Evolutionary conservation across 2,329 filamentous ascomycete genomes (phyloP), one percentile per base, ranked within the genome.

Genomic region (Neodidymelliopsis sp.): DNA sequence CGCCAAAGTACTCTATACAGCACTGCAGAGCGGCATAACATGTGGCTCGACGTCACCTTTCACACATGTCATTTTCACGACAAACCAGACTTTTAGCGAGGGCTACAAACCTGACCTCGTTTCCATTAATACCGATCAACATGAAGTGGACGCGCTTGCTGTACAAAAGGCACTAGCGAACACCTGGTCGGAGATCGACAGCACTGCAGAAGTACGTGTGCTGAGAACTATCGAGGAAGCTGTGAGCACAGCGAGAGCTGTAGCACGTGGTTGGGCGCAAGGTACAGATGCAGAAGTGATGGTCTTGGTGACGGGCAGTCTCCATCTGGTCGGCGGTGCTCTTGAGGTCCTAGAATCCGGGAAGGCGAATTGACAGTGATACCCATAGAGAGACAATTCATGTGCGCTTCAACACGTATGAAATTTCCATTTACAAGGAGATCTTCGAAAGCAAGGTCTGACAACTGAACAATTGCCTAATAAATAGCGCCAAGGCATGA

Each of bases 241-340:
- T 1, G 81, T 94, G 7, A 74, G 75, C 9, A 76, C 79, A 50
- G 84, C 84, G 4, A 79, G 81, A 51, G 71, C 33, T 1, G 56
- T 77, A 5, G 69, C 57, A 22, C 69, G 64, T 44, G 40, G 53
- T 10, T 70, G 71, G 64, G 50, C 66, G 25, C 42, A 52, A 16
- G 51, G 51, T 7, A 45, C 43, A n/a, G 53, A 74, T 39, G 60
- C 69, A 2, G 78, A 79, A 38, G 77, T 84, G 12, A 83, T 85
- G 68, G 84, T 87, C 0, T 75, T 96, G 44, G 86, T 90, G 8
- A 96, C 91, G 11, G 91, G 91, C 2, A 95, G 90, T 69, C 75
- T 96, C 65, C 88, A 96, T 77, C 79, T 96, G 28, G 90, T 92
- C 1, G 91, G 91, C 6, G 89, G 88, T 9, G 77, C 91, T 34